Evolutionary conservation across 352 stramenopile genomes (phyloP).

Genomic region (Phytophthora pistaciae): DNA sequence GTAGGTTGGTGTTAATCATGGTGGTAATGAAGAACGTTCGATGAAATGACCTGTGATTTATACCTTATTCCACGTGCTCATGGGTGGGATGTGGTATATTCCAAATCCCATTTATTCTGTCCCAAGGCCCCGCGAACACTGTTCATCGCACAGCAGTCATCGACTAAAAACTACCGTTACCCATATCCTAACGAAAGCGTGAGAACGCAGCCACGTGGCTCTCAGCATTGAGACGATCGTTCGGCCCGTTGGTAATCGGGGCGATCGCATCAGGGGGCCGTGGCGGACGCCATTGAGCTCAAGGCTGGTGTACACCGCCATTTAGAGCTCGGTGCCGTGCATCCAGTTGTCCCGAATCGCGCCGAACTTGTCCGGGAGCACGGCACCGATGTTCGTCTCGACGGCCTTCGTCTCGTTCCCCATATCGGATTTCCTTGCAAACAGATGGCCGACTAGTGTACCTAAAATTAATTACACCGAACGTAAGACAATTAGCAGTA

Average conservation of each 20-base stretch:
- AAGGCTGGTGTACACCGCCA: constrained; percentile 1
- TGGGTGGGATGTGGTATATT: too few relatives aligned
- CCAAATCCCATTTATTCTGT: too few relatives aligned
- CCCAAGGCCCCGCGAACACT: too few relatives aligned
- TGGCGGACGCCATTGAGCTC: background rate
- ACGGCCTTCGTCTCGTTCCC: background rate
- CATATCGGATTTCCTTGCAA: background rate
- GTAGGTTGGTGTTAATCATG: too few relatives aligned
- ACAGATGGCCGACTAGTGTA: background rate
- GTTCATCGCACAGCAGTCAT: too few relatives aligned
- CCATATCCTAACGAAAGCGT: too few relatives aligned
- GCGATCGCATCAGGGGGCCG: constrained; percentile 3
- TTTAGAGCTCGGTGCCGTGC: constrained; percentile 11
- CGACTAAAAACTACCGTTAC: too few relatives aligned
- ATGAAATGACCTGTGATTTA: too few relatives aligned
- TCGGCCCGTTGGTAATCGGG: background rate
- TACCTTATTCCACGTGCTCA: too few relatives aligned
- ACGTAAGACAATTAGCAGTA: background rate
- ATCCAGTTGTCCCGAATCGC: constrained; percentile 6
- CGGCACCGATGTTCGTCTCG: background rate
- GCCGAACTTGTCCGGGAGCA: background rate
- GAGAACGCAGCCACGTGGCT: constrained; percentile 3
- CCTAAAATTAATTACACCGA: background rate
- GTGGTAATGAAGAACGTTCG: too few relatives aligned
- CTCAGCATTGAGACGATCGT: constrained; percentile 1